Conservation (phyloP, 2,329 filamentous ascomycete species). For the Didymella keratinophila region DNA sequence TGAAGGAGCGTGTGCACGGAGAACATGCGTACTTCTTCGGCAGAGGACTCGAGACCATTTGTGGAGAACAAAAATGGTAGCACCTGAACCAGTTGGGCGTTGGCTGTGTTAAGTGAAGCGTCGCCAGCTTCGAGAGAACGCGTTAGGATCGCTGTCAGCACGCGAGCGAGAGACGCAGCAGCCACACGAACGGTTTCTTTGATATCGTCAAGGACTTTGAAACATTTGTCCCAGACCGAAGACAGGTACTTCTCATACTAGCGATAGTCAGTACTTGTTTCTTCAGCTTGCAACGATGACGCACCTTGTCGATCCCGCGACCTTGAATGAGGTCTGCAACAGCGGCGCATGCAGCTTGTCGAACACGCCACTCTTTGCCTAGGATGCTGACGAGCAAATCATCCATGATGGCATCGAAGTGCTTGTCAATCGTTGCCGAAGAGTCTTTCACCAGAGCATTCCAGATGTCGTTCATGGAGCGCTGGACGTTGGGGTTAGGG, state of each 20-base stretch:
- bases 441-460: constrained; percentile 92
- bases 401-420: constrained; percentile 89
- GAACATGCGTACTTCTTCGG: constrained; percentile 86
- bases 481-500: constrained; percentile 89
- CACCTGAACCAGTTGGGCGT: constrained; percentile 82
- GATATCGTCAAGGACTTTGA: constrained; percentile 95
- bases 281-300: not conserved
- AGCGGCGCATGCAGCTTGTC: constrained; percentile 90
- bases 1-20: constrained; percentile 81
- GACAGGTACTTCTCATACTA: constrained; percentile 84
- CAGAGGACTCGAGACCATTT: constrained; percentile 86
- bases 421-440: constrained; percentile 73
- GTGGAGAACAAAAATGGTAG: constrained; percentile 90
- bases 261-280: constrained; percentile 13
- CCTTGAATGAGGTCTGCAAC: constrained; percentile 89
- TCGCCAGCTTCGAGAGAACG: constrained; percentile 83
- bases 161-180: constrained; percentile 82
- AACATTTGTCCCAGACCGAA: constrained; percentile 83
- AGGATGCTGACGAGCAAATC: constrained; percentile 87
- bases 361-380: constrained; percentile 90
- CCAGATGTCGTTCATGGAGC: constrained; percentile 98
- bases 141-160: constrained; percentile 83
- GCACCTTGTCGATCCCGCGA: constrained; percentile 62
- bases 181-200: constrained; percentile 87
- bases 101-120: constrained; percentile 69